phyloP scores from a whole-genome alignment of 75 land plant genomes.

The Pinus albicaulis region DNA sequence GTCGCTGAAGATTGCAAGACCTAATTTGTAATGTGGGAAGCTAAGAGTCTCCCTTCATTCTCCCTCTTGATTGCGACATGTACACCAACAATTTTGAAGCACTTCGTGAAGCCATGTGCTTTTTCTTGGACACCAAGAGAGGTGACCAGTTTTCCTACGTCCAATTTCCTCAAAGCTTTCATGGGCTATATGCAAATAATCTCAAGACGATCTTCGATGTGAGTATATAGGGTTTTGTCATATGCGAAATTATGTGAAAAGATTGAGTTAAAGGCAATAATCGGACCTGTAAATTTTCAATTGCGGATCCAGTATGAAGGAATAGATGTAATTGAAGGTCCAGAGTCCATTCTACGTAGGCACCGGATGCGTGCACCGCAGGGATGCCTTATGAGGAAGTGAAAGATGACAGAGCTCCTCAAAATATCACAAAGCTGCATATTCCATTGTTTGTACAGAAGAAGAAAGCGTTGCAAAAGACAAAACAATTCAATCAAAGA shows the following conservation, averaged over 20 bases:
- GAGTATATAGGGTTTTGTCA: background rate
- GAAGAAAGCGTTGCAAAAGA: background rate
- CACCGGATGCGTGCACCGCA: conserved; percentile 33
- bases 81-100: no score
- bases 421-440: background rate
- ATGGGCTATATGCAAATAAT: conserved; percentile 16
- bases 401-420: background rate
- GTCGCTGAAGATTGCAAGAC: no score
- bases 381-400: conserved; percentile 5
- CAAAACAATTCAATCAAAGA: background rate
- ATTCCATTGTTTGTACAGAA: background rate
- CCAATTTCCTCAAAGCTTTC: conserved; percentile 41
- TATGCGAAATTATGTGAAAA: background rate
- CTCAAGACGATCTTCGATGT: conserved; percentile 34
- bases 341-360: conserved; percentile 12
- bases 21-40: no score
- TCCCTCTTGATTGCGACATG: no score
- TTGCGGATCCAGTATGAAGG: background rate
- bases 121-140: conserved; percentile 33
- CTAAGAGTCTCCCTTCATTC: no score
- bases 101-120: conserved; percentile 63
- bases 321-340: background rate
- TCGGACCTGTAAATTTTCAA: background rate
- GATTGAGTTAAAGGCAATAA: background rate
- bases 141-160: conserved; percentile 28